These are phyloP conservation scores for Mycena rosella DNA, from an alignment of 768 basidiomycete genomes.

Conservation along the genomic window DNA sequence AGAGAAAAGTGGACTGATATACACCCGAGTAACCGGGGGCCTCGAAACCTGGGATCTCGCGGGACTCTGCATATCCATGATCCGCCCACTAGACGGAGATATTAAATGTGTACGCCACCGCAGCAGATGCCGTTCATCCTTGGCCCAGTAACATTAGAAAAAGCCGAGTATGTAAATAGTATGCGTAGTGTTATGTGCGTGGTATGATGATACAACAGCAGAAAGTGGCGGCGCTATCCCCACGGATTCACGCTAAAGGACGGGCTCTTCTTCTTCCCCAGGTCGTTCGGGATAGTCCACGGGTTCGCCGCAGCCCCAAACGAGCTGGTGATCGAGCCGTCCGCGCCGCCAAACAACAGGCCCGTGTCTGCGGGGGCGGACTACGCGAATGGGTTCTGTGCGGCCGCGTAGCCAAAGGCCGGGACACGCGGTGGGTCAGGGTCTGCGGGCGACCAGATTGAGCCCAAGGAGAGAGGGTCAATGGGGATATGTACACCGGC, in stretches of 20 bases:
- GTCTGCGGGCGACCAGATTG: conserved; percentile 26
- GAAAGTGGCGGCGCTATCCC: conserved; percentile 20
- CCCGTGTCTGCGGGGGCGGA: conserved; percentile 42
- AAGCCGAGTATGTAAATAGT: conserved; percentile 9
- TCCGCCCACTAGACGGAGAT: too few relatives aligned
- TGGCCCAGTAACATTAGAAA: background rate
- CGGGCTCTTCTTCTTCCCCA: conserved; percentile 39
- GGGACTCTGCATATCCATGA: too few relatives aligned
- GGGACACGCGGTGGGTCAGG: conserved; percentile 19
- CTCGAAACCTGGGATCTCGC: too few relatives aligned
- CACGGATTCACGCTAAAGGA: conserved; percentile 35
- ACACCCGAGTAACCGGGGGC: too few relatives aligned
- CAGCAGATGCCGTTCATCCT: too few relatives aligned
- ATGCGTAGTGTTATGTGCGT: conserved; percentile 20
- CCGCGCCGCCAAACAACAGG: conserved; percentile 63
- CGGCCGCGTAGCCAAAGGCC: conserved; percentile 16
- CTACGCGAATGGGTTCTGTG: conserved; percentile 46
- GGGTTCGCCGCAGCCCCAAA: conserved; percentile 48
- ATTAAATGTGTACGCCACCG: too few relatives aligned
- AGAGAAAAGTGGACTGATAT: too few relatives aligned
- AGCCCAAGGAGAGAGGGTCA: conserved; percentile 30
- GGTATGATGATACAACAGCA: conserved; percentile 18
- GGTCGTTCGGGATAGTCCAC: conserved; percentile 50
- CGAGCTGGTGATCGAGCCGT: conserved; percentile 66
- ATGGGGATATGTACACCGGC: conserved; percentile 9